A percentile compares a stretch with the other conserved stretches of the same genome.
These are phyloP conservation scores for Nakazawaea wickerhamii DNA, from an alignment of 805 yeast species.

Conservation along the genomic window DNA sequence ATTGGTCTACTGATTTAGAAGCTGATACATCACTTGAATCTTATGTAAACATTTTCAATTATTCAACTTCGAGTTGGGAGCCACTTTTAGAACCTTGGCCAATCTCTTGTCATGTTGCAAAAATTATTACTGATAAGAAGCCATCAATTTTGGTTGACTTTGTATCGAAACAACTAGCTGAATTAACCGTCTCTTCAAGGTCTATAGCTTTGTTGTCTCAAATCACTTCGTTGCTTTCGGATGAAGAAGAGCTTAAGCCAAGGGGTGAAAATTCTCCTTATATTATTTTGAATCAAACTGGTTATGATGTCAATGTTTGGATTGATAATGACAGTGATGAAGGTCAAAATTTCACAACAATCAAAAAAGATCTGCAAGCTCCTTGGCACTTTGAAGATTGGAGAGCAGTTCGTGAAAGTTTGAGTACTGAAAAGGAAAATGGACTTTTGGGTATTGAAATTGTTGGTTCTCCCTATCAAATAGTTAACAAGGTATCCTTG, in stretches of 20 bases:
- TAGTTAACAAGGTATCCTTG: conserved; percentile 54
- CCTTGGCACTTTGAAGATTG: conserved; percentile 97
- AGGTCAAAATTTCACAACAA: conserved; percentile 24
- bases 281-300: conserved; percentile 77
- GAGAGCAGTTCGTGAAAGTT: conserved; percentile 75
- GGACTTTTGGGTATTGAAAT: conserved; percentile 62
- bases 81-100: conserved; percentile 90
- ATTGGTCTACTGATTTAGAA: conserved; percentile 84
- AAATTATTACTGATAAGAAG: conserved; percentile 24
- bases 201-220: conserved; percentile 74
- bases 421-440: conserved; percentile 59
- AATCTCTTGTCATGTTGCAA: conserved; percentile 63
- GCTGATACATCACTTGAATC: conserved; percentile 63
- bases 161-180: conserved; percentile 71
- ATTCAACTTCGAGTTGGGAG: conserved; percentile 91
- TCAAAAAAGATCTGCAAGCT: conserved; percentile 44
- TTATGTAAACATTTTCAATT: conserved; percentile 73
- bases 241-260: conserved; percentile 45
- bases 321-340: conserved; percentile 40
- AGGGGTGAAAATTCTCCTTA: conserved; percentile 84
- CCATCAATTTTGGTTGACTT: conserved; percentile 58
- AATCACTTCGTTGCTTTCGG: conserved; percentile 52
- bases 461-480: conserved; percentile 48
- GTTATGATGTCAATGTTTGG: conserved; percentile 78
- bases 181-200: conserved; percentile 75